These are phyloP conservation scores for Fusarium proliferatum DNA, from an alignment of 2,329 filamentous ascomycete species.

Conservation along the genomic window DNA sequence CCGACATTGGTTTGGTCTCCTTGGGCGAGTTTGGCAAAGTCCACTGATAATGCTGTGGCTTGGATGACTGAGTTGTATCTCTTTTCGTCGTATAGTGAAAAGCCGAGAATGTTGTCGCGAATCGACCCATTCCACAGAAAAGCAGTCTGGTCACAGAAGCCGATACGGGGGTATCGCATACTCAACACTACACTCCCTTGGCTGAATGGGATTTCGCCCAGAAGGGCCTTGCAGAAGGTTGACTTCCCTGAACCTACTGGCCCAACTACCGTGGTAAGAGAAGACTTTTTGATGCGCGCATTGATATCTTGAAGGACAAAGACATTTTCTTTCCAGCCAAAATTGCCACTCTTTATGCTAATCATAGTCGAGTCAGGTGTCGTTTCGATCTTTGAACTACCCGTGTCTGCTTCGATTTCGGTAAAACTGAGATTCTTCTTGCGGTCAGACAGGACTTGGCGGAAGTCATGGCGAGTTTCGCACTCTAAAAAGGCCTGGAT, in stretches of 20 bases:
- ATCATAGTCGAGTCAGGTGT: background rate
- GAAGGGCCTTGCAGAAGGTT: slow-evolving; percentile 52
- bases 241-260: slow-evolving; percentile 53
- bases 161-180: slow-evolving; percentile 34
- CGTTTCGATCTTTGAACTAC: no score
- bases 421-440: background rate
- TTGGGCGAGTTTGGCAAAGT: slow-evolving; percentile 47
- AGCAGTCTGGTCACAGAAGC: slow-evolving; percentile 49
- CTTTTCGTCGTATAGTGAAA: slow-evolving; percentile 44
- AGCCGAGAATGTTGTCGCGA: slow-evolving; percentile 53
- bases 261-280: slow-evolving; percentile 51
- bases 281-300: slow-evolving; percentile 6
- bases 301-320: slow-evolving; percentile 33
- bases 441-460: background rate
- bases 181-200: slow-evolving; percentile 25
- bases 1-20: slow-evolving; percentile 55
- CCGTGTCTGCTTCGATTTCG: background rate
- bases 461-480: background rate
- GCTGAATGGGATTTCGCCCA: slow-evolving; percentile 42
- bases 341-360: slow-evolving; percentile 14
- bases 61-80: slow-evolving; percentile 50
- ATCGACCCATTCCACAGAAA: slow-evolving; percentile 51
- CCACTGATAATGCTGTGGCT: slow-evolving; percentile 47
- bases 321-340: slow-evolving; percentile 41
- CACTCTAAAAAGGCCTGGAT: slow-evolving; percentile 6